phyloP scores from a whole-genome alignment of 2,329 filamentous ascomycete species.

The Alternaria sp. region DNA sequence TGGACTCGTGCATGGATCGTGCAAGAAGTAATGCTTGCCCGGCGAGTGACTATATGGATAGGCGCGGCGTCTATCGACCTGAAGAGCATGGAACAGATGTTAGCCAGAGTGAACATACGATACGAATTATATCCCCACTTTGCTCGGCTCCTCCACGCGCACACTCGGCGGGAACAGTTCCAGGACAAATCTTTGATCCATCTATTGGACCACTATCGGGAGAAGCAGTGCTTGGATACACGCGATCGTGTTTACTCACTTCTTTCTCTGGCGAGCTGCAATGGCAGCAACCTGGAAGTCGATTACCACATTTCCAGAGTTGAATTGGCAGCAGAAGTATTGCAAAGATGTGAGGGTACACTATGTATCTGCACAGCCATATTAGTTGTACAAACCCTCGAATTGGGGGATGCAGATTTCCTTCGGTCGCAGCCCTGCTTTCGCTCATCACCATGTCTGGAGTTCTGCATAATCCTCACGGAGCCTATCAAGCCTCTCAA shows the following conservation, averaged over 20 bases:
- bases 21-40: constrained; percentile 4
- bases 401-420: not conserved
- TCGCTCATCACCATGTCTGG: not conserved
- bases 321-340: not conserved
- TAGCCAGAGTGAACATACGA: too few species aligned
- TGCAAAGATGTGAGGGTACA: not conserved
- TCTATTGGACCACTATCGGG: not conserved
- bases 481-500: too few species aligned
- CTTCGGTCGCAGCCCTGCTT: not conserved
- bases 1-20: constrained; percentile 9
- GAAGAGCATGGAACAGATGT: not conserved
- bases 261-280: not conserved
- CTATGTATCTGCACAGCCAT: not conserved
- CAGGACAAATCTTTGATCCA: not conserved
- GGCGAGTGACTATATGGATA: not conserved
- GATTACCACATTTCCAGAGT: not conserved
- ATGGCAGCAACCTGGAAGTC: not conserved
- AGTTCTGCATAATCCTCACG: not conserved
- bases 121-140: too few species aligned
- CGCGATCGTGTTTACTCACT: constrained; percentile 14
- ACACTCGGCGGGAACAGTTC: not conserved
- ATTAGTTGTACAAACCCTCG: not conserved
- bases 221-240: constrained; percentile 2
- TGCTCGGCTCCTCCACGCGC: not conserved
- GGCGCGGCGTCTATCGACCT: not conserved